Base-by-base conservation (phyloP, 129 eudicot species). In the Rutidosis leptorrhynchoides region DNA sequence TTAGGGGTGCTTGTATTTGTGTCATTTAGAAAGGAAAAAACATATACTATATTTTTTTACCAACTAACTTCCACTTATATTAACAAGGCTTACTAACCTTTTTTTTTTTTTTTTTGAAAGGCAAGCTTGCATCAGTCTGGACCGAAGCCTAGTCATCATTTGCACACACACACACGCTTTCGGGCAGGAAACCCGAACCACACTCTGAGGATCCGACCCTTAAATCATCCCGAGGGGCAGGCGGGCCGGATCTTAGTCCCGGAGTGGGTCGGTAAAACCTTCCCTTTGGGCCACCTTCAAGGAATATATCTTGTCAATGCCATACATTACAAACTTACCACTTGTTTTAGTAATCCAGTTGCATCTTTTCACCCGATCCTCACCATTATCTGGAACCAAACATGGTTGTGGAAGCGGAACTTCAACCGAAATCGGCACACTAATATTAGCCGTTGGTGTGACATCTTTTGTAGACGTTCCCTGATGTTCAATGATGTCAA, bases 281-380 rank as follows among this genome's bases (percentile, higher is more conserved):
- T n/a, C n/a, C n/a, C n/a, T n/a, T n/a, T n/a, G n/a, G n/a, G n/a
- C n/a, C n/a, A n/a, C n/a, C n/a, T n/a, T n/a, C n/a, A n/a, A n/a
- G n/a, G n/a, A n/a, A n/a, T n/a, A n/a, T n/a, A n/a, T n/a, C 12
- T 9, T 10, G 14, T 2, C 1, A 46, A 46, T 46, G 54, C 9
- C 40, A 16, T 37, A 11, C 15, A 37, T 11, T n/a, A 46, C 42
- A 56, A 73, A 27, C 86, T 83, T 82, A 90, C 97, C 97, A 46
- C 95, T 90, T 61, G 54, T 82, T 16, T 77, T 76, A 22, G 97
- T 86, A 43, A 90, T 86, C 97, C 97, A 90, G 67, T 86, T 82
- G 72, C 95, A 90, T 74, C 95, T 86, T 65, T 74, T 85, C 22
- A 80, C 20, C 32, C 82, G 86, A 68, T 83, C 79, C 28, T 83